These are phyloP conservation scores for Fusarium camptoceras DNA, from an alignment of 2,329 filamentous ascomycete species.

Conservation along the genomic window DNA sequence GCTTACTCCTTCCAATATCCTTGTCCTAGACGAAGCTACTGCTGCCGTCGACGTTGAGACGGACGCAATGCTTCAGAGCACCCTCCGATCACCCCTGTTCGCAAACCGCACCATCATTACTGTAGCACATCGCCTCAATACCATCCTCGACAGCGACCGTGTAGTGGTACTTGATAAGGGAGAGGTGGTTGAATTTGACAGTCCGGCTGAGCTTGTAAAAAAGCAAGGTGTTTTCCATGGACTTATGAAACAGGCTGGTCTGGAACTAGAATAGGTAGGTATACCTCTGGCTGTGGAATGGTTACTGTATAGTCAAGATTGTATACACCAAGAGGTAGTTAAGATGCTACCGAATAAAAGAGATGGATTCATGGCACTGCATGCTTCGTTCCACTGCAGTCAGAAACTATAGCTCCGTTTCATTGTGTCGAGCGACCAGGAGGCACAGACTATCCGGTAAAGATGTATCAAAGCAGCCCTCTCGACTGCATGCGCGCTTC, in stretches of 20 bases:
- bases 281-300: not conserved
- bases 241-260: slow-evolving; percentile 89
- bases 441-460: slow-evolving; percentile 4
- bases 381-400: slow-evolving; percentile 4
- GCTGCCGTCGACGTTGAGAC: slow-evolving; percentile 78
- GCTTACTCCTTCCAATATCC: slow-evolving; percentile 94
- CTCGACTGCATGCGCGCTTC: not conserved
- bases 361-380: slow-evolving; percentile 15
- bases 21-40: slow-evolving; percentile 96
- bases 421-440: slow-evolving; percentile 12
- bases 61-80: slow-evolving; percentile 73
- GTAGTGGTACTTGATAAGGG: slow-evolving; percentile 95
- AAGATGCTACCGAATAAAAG: slow-evolving; percentile 9
- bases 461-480: not conserved
- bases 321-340: slow-evolving; percentile 14
- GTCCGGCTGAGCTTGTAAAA: slow-evolving; percentile 80
- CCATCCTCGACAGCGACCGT: slow-evolving; percentile 87
- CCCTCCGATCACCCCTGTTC: slow-evolving; percentile 76
- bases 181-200: slow-evolving; percentile 91
- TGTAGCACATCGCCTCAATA: slow-evolving; percentile 98
- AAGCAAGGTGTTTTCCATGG: slow-evolving; percentile 85
- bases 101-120: slow-evolving; percentile 96
- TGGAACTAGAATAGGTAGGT: slow-evolving; percentile 62
- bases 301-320: slow-evolving; percentile 25
- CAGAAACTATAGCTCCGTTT: not conserved